A percentile compares a stretch with the other conserved stretches of the same genome.
phyloP scores from a whole-genome alignment of 2,329 filamentous ascomycete genomes.

The Helotiales sp. region DNA sequence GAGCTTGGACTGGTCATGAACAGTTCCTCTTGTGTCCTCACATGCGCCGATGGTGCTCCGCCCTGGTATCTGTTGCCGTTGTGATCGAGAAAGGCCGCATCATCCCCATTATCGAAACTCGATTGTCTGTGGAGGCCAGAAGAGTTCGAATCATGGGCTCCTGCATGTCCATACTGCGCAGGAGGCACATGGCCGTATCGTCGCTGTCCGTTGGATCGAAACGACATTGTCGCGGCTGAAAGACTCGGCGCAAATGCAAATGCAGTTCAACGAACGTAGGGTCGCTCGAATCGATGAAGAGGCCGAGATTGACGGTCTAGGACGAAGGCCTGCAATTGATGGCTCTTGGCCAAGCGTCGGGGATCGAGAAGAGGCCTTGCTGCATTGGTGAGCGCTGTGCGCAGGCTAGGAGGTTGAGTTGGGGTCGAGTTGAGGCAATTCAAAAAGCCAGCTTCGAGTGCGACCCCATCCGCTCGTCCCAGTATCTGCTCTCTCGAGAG shows the following conservation, averaged over 20 bases:
- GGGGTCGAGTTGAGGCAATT: constrained; percentile 12
- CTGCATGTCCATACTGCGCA: constrained; percentile 59
- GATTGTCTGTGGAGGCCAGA: constrained; percentile 56
- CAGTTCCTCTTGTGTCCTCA: constrained; percentile 60
- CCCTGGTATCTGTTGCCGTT: constrained; percentile 41
- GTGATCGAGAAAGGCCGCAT: constrained; percentile 58
- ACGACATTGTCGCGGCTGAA: constrained; percentile 57
- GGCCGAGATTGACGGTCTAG: constrained; percentile 15
- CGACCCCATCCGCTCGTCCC: constrained; percentile 31
- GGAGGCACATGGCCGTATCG: constrained; percentile 71
- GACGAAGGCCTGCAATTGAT: constrained; percentile 24
- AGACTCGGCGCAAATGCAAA: constrained; percentile 20
- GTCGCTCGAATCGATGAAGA: constrained; percentile 13
- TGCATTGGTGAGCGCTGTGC: constrained; percentile 31
- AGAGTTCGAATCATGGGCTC: constrained; percentile 47
- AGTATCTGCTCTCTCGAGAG: constrained; percentile 20
- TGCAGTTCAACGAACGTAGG: constrained; percentile 5
- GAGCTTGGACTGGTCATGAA: constrained; percentile 53
- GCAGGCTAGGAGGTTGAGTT: constrained; percentile 16
- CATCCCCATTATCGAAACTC: constrained; percentile 80
- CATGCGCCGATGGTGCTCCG: constrained; percentile 39
- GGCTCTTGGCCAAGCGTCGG: constrained; percentile 31
- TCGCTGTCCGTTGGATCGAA: constrained; percentile 62
- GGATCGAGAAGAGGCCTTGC: constrained; percentile 25
- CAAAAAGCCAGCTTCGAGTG: constrained; percentile 24